phyloP scores from a whole-genome alignment of 2,329 filamentous ascomycete species.

The Colletotrichum lini region DNA sequence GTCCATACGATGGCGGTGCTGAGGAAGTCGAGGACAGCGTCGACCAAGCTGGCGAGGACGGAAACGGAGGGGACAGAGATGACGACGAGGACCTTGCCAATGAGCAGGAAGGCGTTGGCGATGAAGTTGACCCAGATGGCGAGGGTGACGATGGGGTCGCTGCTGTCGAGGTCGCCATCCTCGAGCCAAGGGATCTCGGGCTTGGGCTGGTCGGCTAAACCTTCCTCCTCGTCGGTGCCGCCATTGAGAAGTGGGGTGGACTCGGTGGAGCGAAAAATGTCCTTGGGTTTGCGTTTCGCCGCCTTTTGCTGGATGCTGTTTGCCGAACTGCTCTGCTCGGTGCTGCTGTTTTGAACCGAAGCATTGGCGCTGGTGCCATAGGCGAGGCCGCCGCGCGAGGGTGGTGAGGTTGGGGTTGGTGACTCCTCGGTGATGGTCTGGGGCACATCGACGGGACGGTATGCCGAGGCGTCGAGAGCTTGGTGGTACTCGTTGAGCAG shows the following conservation, averaged over 20 bases:
- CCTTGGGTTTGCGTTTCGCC: constrained; percentile 86
- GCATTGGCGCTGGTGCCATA: constrained; percentile 36
- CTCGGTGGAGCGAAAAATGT: constrained; percentile 85
- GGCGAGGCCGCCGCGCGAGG: constrained; percentile 40
- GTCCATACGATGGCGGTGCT: constrained; percentile 86
- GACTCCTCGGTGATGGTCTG: constrained; percentile 83
- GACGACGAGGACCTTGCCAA: constrained; percentile 83
- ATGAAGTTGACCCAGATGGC: constrained; percentile 90
- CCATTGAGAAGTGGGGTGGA: constrained; percentile 74
- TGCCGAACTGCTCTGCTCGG: constrained; percentile 40
- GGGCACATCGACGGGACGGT: constrained; percentile 73
- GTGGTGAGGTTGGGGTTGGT: constrained; percentile 51
- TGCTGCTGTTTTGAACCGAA: constrained; percentile 40
- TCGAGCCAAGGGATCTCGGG: constrained; percentile 79
- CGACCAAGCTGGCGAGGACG: constrained; percentile 83
- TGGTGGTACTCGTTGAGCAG: constrained; percentile 89
- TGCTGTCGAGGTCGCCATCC: constrained; percentile 79
- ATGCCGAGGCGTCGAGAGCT: constrained; percentile 69
- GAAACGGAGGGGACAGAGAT: constrained; percentile 85
- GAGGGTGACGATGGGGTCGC: constrained; percentile 82
- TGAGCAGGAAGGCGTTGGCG: constrained; percentile 82
- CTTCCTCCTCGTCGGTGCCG: constrained; percentile 56
- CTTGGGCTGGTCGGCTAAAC: constrained; percentile 54
- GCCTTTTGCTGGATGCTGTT: constrained; percentile 63
- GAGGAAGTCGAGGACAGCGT: constrained; percentile 85